Evolutionary conservation across 805 yeast species (phyloP).

Genomic region (Brettanomyces sp.): DNA sequence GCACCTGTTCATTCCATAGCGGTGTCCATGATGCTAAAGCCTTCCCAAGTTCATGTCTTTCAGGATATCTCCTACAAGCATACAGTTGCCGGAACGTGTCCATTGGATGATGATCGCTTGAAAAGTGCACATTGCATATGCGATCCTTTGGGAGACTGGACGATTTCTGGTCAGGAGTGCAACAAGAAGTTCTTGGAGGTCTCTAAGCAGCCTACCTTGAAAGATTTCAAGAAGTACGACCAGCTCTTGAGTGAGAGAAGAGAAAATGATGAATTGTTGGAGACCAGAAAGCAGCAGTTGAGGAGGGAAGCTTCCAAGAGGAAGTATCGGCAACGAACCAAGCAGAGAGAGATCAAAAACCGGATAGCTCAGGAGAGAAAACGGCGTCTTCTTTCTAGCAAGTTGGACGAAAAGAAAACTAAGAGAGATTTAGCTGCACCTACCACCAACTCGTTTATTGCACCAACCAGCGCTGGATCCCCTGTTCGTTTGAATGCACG

Average conservation of each 20-base stretch:
- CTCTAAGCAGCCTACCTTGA: conserved; percentile 11
- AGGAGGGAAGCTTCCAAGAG: conserved; percentile 14
- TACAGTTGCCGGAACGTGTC: conserved; percentile 73
- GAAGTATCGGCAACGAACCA: conserved; percentile 13
- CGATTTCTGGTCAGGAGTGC: conserved; percentile 35
- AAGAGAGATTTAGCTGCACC: not conserved
- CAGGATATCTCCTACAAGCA: conserved; percentile 77
- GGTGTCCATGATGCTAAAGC: conserved; percentile 37
- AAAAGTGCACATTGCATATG: conserved; percentile 58
- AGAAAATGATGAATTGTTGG: not conserved
- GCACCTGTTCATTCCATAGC: conserved; percentile 44
- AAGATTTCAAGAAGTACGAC: conserved; percentile 17
- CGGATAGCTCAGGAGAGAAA: not conserved
- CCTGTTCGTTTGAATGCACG: not conserved
- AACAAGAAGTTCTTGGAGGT: conserved; percentile 18
- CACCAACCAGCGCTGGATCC: not conserved
- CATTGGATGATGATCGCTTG: conserved; percentile 52
- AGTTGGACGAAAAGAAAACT: not conserved
- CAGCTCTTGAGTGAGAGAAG: conserved; percentile 6
- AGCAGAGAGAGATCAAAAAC: conserved; percentile 4
- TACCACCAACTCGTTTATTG: not conserved
- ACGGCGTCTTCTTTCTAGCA: not conserved
- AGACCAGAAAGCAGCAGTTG: conserved; percentile 10
- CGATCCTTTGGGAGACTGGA: conserved; percentile 59
- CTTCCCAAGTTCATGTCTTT: conserved; percentile 63